These are phyloP conservation scores for Penicillium goetzii DNA, from an alignment of 495 filamentous ascomycete species.

Conservation along the genomic window DNA sequence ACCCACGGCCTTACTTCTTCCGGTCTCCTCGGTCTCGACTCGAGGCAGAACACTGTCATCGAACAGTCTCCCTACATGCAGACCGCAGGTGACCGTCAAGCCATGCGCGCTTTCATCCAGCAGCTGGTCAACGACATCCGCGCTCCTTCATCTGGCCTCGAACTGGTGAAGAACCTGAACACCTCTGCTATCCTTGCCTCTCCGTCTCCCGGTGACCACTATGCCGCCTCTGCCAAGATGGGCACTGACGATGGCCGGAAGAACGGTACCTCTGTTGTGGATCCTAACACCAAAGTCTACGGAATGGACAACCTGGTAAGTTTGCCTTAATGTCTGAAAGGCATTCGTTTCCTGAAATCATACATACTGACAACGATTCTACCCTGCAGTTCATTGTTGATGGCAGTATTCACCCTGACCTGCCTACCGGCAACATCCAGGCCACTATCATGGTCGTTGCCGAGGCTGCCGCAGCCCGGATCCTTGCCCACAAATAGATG, in stretches of 20 bases:
- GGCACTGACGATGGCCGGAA: conserved; percentile 67
- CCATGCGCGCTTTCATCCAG: conserved; percentile 45
- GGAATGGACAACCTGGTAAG: conserved; percentile 67
- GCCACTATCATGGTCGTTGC: conserved; percentile 50
- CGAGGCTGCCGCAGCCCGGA: conserved; percentile 45
- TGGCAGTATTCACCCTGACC: conserved; percentile 48
- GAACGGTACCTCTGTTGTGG: conserved; percentile 70
- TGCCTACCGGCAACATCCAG: conserved; percentile 50
- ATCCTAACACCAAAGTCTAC: conserved; percentile 69
- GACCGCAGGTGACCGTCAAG: conserved; percentile 29
- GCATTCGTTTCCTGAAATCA: not conserved
- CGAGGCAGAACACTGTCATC: conserved; percentile 61
- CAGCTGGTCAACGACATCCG: conserved; percentile 56
- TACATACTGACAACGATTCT: not conserved
- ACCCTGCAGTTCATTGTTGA: conserved; percentile 39
- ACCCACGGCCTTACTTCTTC: conserved; percentile 50
- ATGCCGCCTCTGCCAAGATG: conserved; percentile 67
- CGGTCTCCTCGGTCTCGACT: conserved; percentile 64
- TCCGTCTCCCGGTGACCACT: conserved; percentile 67
- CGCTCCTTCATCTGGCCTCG: conserved; percentile 55
- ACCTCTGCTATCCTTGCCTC: conserved; percentile 50
- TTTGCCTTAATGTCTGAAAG: not conserved
- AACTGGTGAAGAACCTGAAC: conserved; percentile 58
- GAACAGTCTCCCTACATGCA: conserved; percentile 47
- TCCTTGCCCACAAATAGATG: conserved; percentile 26